Base-by-base conservation (phyloP, 371 early-diverging fungal genomes). In the Basidiobolus meristosporus region DNA sequence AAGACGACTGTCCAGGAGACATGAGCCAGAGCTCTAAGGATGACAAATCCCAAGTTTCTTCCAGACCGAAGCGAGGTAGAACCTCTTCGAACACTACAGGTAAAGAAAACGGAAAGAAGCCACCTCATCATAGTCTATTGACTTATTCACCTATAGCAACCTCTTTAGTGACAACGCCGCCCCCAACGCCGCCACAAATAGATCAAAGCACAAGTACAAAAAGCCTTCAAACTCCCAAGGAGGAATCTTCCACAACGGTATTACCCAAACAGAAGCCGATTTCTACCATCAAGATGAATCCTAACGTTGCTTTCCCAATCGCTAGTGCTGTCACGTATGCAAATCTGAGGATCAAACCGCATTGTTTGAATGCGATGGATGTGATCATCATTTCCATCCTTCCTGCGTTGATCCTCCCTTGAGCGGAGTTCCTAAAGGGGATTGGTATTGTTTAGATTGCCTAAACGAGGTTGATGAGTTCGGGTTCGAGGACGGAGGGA, bases 391-490 rank as follows among this genome's bases (percentile, higher is more conserved):
- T 5, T 86, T 70, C 51, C 96, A 95, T 52, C 58, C 72, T 35
- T 63, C 65, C 47, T 95, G 96, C 42, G 59, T 88, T 14, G 55
- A 53, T 5, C 90, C 90, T 7, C 71, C 77, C 2, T 54, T 88
- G 22, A 52, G 38, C 1, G 45, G 51, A 15, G 57, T 79, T 10
- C 86, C 90, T 5, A 60, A 67, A 39, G 52, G 65, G 14, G 82
- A 86, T 29, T 92, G 91, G 92, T 83, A 72, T 48, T 91, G 92
- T 57, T 50, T 74, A n/a, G 58, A 76, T 33, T 91, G 92, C 44
- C 54, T 91, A 21, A 63, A 72, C 30, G 60, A 63, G 7, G 68
- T 73, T 7, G 87, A 84, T n/a, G 62, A 68, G 40, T 93, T 82
- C 60, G 97, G 91, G 1, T 96, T 92, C 45, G 89, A 86, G 47